Conservation (phyloP, 345 rosid species). For the Heritiera littoralis region DNA sequence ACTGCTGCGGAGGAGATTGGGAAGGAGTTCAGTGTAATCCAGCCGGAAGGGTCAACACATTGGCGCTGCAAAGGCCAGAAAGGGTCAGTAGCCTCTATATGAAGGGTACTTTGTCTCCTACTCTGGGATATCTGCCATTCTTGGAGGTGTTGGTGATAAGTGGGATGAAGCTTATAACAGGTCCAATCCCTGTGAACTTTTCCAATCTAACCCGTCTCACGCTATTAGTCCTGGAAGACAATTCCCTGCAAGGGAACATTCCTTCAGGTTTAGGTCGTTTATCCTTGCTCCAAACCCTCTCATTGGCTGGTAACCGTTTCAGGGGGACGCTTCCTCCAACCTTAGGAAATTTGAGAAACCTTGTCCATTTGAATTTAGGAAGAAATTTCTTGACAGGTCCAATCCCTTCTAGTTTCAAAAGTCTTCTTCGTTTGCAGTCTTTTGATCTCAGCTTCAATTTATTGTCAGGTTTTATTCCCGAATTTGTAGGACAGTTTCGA, state of each 20-base stretch:
- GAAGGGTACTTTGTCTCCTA: constrained; percentile 77
- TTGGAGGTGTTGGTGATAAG: constrained; percentile 59
- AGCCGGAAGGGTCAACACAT: constrained; percentile 62
- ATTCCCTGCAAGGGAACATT: constrained; percentile 67
- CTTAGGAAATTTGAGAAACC: constrained; percentile 56
- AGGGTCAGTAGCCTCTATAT: constrained; percentile 57
- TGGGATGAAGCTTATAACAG: constrained; percentile 75
- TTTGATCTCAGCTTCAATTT: constrained; percentile 78
- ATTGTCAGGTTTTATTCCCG: constrained; percentile 69
- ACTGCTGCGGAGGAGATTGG: constrained; percentile 89
- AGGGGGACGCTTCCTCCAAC: constrained; percentile 66
- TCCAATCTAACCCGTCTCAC: constrained; percentile 48
- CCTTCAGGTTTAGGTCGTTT: constrained; percentile 62
- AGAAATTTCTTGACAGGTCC: constrained; percentile 73
- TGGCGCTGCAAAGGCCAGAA: constrained; percentile 52
- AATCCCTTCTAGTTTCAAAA: constrained; percentile 57
- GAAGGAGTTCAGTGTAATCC: constrained; percentile 80
- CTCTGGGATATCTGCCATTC: constrained; percentile 58
- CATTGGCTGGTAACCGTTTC: constrained; percentile 66
- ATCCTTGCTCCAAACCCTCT: constrained; percentile 51
- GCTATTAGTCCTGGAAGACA: constrained; percentile 68
- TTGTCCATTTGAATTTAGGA: constrained; percentile 42
- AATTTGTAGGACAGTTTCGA: constrained; percentile 45
- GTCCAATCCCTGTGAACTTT: constrained; percentile 69
- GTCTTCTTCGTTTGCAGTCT: constrained; percentile 51